These are phyloP conservation scores for Solanum sejunctum DNA, from an alignment of 257 asterid genomes.

Conservation along the genomic window DNA sequence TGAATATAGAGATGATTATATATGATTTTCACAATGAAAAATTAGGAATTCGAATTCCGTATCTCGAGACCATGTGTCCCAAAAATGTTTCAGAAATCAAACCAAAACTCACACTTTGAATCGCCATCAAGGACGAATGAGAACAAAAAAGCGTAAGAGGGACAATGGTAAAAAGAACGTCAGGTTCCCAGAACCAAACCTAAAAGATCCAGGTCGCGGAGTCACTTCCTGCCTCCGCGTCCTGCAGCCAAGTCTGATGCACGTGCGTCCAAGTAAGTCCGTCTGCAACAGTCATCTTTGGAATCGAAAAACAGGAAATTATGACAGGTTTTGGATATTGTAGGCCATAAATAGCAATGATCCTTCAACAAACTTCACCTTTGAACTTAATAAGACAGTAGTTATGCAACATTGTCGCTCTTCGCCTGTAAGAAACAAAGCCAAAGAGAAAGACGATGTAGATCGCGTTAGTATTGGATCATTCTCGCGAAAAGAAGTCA, in stretches of 20 bases:
- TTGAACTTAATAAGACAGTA: conserved; percentile 55
- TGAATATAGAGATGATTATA: background rate
- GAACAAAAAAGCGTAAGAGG: background rate
- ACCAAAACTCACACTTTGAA: background rate
- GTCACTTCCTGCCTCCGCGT: conserved; percentile 11
- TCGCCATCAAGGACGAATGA: background rate
- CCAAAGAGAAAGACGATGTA: conserved; percentile 27
- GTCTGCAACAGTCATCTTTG: conserved; percentile 48
- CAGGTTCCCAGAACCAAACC: background rate
- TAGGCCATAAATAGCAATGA: background rate
- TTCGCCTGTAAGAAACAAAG: conserved; percentile 39
- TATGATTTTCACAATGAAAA: background rate
- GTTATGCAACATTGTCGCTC: conserved; percentile 40
- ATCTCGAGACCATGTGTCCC: background rate
- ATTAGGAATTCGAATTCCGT: background rate
- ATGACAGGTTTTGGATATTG: background rate
- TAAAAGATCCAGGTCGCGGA: conserved; percentile 38
- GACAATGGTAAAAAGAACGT: background rate
- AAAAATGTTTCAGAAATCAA: background rate
- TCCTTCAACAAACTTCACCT: conserved; percentile 27
- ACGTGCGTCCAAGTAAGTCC: conserved; percentile 66
- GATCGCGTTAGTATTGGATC: background rate
- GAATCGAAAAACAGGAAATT: background rate
- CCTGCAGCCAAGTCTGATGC: conserved; percentile 80
- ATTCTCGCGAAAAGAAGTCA: background rate